Percentiles rank a stretch among this genome's conserved stretches.
Conservation (phyloP, 2,329 filamentous ascomycete genomes). For the Fusarium lyarnte region DNA sequence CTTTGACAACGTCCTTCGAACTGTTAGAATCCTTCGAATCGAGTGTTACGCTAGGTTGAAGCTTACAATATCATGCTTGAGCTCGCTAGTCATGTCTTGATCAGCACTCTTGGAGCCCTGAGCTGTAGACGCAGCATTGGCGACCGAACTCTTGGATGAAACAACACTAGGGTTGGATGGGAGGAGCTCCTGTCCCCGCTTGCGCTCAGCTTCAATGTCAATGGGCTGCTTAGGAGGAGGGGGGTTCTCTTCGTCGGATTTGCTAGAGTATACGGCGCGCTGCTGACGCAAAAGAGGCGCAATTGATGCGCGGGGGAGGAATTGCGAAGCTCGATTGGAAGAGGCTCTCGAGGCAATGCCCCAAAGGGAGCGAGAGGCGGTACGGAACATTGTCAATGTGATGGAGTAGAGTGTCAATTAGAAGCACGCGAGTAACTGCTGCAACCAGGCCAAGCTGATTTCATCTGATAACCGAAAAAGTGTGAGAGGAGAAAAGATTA, state of each 20-base stretch:
- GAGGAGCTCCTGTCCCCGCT: constrained; percentile 65
- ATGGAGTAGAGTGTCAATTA: constrained; percentile 1
- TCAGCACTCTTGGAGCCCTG: constrained; percentile 14
- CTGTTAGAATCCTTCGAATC: neutral
- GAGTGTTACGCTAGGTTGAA: accelerated
- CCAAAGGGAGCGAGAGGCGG: constrained; percentile 38
- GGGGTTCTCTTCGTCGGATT: constrained; percentile 31
- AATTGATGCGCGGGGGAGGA: constrained; percentile 13
- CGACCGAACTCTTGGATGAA: constrained; percentile 64
- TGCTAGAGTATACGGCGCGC: constrained; percentile 40
- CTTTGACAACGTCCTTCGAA: constrained; percentile 68
- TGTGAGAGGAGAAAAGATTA: neutral
- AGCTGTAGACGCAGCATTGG: constrained; percentile 57
- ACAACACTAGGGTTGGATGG: constrained; percentile 68
- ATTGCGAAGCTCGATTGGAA: neutral
- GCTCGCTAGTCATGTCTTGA: constrained; percentile 45
- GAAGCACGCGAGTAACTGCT: constrained; percentile 2
- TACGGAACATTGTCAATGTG: constrained; percentile 45
- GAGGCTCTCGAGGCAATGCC: constrained; percentile 33
- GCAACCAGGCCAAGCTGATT: neutral
- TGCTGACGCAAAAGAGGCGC: constrained; percentile 21
- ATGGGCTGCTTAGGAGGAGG: constrained; percentile 49
- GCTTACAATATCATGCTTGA: constrained; percentile 67
- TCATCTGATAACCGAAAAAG: neutral
- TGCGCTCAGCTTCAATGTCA: constrained; percentile 66